Evolutionary conservation across 176 grass and related monocot species (phyloP), one percentile per base, ranked within the genome.

Genomic region (Zoysia japonica): DNA sequence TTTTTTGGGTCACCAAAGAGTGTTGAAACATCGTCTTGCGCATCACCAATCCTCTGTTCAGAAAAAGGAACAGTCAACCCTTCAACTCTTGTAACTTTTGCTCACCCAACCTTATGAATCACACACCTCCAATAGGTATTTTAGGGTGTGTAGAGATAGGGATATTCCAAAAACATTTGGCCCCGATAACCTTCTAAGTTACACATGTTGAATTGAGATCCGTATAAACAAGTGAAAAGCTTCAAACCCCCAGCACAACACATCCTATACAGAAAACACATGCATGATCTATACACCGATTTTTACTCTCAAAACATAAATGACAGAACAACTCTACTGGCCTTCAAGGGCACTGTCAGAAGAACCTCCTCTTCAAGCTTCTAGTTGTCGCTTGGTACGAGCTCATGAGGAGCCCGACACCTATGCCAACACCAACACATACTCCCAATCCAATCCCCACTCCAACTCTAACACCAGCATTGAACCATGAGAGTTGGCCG

Each of bases 401-500:
- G 71, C 84, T 59, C 96, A 99, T 88, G 52, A 99, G 88, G 38
- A 99, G 89, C 42, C 96, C 96, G 20, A 99, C 96, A 5, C 92
- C 92, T 61, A 95, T 93, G n/a, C 96, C 96, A 43, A 98, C 86
- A 44, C 96, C 96, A 8, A 98, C 92, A 55, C 92, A 99, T 64
- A 99, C 93, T 61, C 90, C 96, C 59, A 99, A 65, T 52, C 96
- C 96, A 48, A 99, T 94, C 35, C 96, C 96, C 15, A 99, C 88
- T 0, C 96, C 96, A 3, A 95, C 96, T 79, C 92, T 85, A 62
- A 99, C 90, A 56, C 96, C 96, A 38, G 96, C 90, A 5, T 99
- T 99, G 80, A 99, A 99, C 96, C 96, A 99, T 61, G 96, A 79
- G 37, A 99, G 84, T 48, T 99, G 92, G 4, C 92, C 96, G 6